phyloP scores from a whole-genome alignment of 2,329 filamentous ascomycete species.

The Fusarium irregulare region DNA sequence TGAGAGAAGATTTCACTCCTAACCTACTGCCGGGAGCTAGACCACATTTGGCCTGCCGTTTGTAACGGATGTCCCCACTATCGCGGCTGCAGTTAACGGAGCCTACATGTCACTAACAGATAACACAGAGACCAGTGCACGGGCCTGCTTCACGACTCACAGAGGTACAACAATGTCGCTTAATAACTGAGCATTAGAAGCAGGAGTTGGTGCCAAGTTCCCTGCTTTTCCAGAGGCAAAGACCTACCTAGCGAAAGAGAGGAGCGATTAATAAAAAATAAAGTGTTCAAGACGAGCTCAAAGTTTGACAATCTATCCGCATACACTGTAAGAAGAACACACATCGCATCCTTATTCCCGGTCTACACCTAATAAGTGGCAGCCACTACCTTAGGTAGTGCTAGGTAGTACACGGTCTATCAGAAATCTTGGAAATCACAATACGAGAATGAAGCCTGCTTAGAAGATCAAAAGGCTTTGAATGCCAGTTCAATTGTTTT shows the following conservation, averaged over 20 bases:
- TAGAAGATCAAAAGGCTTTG: conserved; percentile 16
- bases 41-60: conserved; percentile 10
- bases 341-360: not conserved
- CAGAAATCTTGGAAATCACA: not conserved
- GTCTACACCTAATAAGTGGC: not conserved
- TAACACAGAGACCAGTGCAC: not conserved
- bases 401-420: not conserved
- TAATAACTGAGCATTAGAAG: not conserved
- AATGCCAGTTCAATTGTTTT: conserved; percentile 34
- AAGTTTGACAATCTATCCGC: not conserved
- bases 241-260: not conserved
- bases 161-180: not conserved
- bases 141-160: not conserved
- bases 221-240: not conserved
- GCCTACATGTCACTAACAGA: not conserved
- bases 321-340: not conserved
- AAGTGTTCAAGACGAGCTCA: not conserved
- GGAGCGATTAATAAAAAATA: too few relatives aligned
- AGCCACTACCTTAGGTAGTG: not conserved
- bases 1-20: conserved; percentile 37
- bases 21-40: conserved; percentile 12
- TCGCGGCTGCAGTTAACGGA: not conserved
- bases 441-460: not conserved
- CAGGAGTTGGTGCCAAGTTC: not conserved
- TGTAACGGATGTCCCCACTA: conserved; percentile 1